These are phyloP conservation scores for Aurantiochytrium sp. DNA, from an alignment of 108 stramenopile genomes.

Conservation along the genomic window DNA sequence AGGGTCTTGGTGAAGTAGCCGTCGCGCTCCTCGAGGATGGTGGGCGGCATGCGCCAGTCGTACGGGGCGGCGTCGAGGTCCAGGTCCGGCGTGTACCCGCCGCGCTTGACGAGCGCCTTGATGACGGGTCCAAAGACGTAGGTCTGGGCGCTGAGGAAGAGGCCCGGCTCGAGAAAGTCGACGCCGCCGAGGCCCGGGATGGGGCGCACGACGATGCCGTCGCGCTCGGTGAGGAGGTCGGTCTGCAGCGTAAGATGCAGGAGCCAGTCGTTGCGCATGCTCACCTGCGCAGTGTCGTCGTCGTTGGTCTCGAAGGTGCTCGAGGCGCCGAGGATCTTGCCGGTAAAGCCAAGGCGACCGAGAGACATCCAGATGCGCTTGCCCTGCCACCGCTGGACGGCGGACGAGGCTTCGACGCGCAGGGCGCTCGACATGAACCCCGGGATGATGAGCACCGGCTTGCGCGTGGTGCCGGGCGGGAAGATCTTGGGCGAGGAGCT, in stretches of 20 bases:
- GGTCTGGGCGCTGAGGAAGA: constrained; percentile 31
- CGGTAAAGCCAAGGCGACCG: constrained; percentile 28
- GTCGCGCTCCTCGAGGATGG: constrained; percentile 42
- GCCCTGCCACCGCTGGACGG: constrained; percentile 31
- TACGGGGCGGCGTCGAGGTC: constrained; percentile 52
- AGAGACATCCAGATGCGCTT: constrained; percentile 48
- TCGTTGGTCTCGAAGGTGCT: background rate
- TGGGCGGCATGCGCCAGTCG: constrained; percentile 52
- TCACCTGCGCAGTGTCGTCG: constrained; percentile 34
- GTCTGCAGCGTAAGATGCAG: constrained; percentile 33
- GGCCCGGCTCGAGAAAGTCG: constrained; percentile 43
- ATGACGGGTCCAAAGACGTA: constrained; percentile 53
- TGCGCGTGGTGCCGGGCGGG: background rate
- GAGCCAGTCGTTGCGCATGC: constrained; percentile 24
- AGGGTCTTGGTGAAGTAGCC: constrained; percentile 49
- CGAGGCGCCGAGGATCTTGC: constrained; percentile 35
- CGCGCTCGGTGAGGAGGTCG: constrained; percentile 35
- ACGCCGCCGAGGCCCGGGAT: constrained; percentile 46
- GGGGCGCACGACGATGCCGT: constrained; percentile 40
- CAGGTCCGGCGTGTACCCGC: constrained; percentile 35
- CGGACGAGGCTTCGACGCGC: constrained; percentile 39
- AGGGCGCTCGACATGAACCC: constrained; percentile 52
- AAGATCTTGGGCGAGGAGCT: too few species aligned
- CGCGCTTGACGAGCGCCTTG: constrained; percentile 29
- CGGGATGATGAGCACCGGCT: constrained; percentile 51